Evolutionary conservation across 1,284 basidiomycete genomes (phyloP).

Genomic region (Pseudomicrostroma phylloplanum): DNA sequence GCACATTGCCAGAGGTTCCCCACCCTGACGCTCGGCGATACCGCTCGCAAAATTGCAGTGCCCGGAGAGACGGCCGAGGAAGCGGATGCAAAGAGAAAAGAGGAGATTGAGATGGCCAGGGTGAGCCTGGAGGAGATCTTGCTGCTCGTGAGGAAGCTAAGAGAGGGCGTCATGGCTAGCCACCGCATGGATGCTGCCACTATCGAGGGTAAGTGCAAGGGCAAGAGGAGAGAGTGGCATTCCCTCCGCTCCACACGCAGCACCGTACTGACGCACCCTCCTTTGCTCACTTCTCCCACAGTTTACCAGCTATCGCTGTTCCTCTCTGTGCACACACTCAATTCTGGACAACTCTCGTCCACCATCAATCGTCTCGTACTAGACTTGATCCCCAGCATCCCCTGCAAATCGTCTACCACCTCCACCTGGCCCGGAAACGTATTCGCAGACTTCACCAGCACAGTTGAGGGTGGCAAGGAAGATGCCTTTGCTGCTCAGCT

Average conservation of each 20-base stretch:
- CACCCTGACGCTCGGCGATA: too few relatives aligned
- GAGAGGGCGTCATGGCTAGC: conserved; percentile 1
- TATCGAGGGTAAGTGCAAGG: too few relatives aligned
- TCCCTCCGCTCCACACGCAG: too few relatives aligned
- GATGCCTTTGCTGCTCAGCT: background rate
- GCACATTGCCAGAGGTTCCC: background rate
- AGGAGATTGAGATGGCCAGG: background rate
- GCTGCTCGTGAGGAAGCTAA: conserved; percentile 1
- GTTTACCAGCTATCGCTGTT: conserved; percentile 4
- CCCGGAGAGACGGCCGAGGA: background rate
- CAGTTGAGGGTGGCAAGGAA: too few relatives aligned
- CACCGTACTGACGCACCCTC: too few relatives aligned
- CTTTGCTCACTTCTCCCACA: too few relatives aligned
- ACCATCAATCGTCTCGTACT: conserved; percentile 1
- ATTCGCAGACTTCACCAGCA: conserved; percentile 4
- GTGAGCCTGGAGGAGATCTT: background rate
- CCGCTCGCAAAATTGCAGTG: too few relatives aligned
- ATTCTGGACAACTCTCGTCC: background rate
- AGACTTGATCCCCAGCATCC: background rate
- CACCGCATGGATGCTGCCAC: background rate
- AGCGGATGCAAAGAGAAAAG: background rate
- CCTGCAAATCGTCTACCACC: background rate
- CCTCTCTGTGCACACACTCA: conserved; percentile 4
- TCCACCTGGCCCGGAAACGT: background rate
- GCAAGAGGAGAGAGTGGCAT: too few relatives aligned